phyloP scores from a whole-genome alignment of 129 eudicot genomes.

The Ambrosia trifida region DNA sequence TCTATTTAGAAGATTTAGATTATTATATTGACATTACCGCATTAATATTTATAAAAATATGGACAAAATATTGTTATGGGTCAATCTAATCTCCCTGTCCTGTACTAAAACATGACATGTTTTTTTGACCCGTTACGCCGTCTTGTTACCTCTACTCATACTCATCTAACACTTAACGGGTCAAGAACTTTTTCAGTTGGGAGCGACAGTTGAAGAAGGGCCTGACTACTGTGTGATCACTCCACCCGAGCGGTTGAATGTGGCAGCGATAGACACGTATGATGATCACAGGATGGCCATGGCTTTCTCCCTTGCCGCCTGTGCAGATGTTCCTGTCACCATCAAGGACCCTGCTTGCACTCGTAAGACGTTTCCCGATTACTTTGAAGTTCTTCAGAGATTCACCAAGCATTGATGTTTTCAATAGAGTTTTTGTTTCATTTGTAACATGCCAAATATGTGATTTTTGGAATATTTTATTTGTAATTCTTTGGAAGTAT shows the following conservation, averaged over 20 bases:
- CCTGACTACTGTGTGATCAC: slow-evolving; percentile 89
- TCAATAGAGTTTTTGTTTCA: slow-evolving; percentile 19
- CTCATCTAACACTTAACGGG: neutral
- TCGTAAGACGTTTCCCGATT: slow-evolving; percentile 89
- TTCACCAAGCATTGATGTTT: slow-evolving; percentile 54
- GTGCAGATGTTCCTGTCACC: slow-evolving; percentile 95
- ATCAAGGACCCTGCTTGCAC: slow-evolving; percentile 92
- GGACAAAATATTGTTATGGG: neutral
- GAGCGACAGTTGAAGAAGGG: slow-evolving; percentile 97
- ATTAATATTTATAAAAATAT: neutral
- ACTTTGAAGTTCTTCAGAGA: slow-evolving; percentile 84
- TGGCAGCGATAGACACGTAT: slow-evolving; percentile 75
- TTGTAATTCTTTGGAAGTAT: slow-evolving; percentile 15
- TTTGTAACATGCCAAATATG: slow-evolving; percentile 29
- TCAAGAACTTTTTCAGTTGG: slow-evolving; percentile 56
- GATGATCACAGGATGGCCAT: slow-evolving; percentile 98
- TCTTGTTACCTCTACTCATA: neutral
- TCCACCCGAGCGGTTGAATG: slow-evolving; percentile 85
- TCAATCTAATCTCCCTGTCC: neutral
- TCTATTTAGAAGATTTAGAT: neutral
- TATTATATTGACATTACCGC: neutral
- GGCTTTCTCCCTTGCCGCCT: slow-evolving; percentile 97
- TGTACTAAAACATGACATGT: neutral
- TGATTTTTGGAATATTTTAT: slow-evolving; percentile 15
- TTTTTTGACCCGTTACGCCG: neutral